These are phyloP conservation scores for Sporothrix brunneoviolacea DNA, from an alignment of 2,329 filamentous ascomycete genomes.

Conservation along the genomic window DNA sequence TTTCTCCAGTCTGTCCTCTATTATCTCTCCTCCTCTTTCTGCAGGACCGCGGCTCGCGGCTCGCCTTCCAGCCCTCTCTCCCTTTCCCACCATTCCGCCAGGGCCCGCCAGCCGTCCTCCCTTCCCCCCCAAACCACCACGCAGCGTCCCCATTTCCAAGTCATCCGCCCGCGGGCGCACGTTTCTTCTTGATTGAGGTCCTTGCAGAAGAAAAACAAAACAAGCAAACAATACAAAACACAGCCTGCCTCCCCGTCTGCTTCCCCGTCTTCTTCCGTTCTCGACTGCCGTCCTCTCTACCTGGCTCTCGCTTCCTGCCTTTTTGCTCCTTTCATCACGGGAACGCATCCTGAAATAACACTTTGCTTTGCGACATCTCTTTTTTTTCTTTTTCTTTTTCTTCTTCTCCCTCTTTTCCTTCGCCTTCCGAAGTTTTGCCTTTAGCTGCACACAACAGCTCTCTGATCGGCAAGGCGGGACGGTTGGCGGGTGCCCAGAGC, in stretches of 20 bases:
- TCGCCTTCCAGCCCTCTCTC: too few relatives aligned
- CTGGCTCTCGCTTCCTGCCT: conserved; percentile 4
- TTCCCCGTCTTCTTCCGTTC: background rate
- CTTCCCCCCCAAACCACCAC: too few relatives aligned
- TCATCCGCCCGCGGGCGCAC: background rate
- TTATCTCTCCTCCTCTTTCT: background rate
- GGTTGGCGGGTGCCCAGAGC: conserved; percentile 7
- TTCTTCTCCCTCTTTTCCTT: background rate
- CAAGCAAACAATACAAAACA: background rate
- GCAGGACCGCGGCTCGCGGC: too few relatives aligned
- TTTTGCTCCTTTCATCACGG: background rate
- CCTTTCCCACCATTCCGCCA: too few relatives aligned
- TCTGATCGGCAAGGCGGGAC: conserved; percentile 11
- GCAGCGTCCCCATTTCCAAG: background rate
- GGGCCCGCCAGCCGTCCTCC: too few relatives aligned
- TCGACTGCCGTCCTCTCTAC: conserved; percentile 4
- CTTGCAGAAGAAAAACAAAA: background rate
- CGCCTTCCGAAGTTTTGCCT: conserved; percentile 4
- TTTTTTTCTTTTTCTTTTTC: background rate
- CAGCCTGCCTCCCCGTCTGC: too few relatives aligned
- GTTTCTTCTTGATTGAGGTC: conserved; percentile 12
- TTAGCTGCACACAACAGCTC: background rate
- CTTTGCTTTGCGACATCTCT: background rate
- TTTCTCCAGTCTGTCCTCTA: background rate
- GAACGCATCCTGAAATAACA: too few relatives aligned